Evolutionary conservation across 1,139 yeast species (phyloP).

Genomic region (Meyerozyma carpophila): DNA sequence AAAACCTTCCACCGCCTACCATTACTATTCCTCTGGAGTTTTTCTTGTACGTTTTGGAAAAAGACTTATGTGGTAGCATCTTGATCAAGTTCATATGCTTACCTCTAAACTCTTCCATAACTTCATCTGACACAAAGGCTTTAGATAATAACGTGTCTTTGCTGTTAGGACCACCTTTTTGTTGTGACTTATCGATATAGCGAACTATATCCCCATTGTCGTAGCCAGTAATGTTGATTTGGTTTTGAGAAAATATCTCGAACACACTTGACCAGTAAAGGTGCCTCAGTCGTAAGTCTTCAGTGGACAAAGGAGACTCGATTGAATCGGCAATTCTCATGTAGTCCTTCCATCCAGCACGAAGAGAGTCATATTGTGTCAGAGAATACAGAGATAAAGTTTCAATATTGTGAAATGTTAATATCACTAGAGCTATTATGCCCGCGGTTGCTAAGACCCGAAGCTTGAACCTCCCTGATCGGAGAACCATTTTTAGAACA

Average conservation of each 20-base stretch:
- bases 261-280: slow-evolving; percentile 16
- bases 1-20: slow-evolving; percentile 7
- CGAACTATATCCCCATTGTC: slow-evolving; percentile 17
- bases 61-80: background rate
- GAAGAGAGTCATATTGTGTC: background rate
- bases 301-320: background rate
- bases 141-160: slow-evolving; percentile 1
- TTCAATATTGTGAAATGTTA: background rate
- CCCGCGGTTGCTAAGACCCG: background rate
- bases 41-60: slow-evolving; percentile 1
- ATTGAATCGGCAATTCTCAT: background rate
- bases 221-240: slow-evolving; percentile 7
- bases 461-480: background rate
- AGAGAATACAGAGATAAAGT: background rate
- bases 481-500: background rate
- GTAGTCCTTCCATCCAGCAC: background rate
- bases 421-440: background rate
- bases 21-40: slow-evolving; percentile 5
- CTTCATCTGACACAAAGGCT: slow-evolving; percentile 1
- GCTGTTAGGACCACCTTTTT: slow-evolving; percentile 15
- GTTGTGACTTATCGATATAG: slow-evolving; percentile 18
- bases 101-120: background rate
- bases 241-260: slow-evolving; percentile 9
- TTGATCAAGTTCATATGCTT: slow-evolving; percentile 1
- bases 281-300: slow-evolving; percentile 5